phyloP scores from a whole-genome alignment of 2,329 filamentous ascomycete genomes.

The Diaporthe caulivora region DNA sequence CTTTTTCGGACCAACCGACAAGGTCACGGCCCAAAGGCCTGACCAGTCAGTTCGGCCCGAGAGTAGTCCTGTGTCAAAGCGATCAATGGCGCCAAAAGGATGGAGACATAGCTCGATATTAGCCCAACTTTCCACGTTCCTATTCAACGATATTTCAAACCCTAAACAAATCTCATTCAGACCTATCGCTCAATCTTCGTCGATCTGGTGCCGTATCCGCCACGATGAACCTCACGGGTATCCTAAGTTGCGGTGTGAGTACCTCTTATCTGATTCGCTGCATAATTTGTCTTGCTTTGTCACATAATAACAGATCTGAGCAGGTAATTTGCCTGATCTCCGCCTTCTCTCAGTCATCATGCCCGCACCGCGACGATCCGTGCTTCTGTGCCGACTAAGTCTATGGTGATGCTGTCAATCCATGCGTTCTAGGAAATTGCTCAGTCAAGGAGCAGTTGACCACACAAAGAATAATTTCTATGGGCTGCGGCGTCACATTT shows the following conservation, averaged over 20 bases:
- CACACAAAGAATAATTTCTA: slow-evolving; percentile 1
- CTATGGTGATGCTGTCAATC: neutral
- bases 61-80: slow-evolving; percentile 13
- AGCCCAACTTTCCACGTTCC: neutral
- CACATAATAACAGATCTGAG: slow-evolving; percentile 7
- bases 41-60: slow-evolving; percentile 4
- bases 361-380: slow-evolving; percentile 1
- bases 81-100: neutral
- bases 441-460: slow-evolving; percentile 7
- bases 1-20: neutral
- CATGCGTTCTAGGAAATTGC: slow-evolving; percentile 18
- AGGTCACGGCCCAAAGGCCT: neutral
- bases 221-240: slow-evolving; percentile 13
- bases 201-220: slow-evolving; percentile 2
- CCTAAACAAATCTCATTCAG: neutral
- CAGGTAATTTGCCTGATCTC: slow-evolving; percentile 12
- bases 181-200: neutral
- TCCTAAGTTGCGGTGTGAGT: slow-evolving; percentile 28
- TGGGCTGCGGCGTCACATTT: slow-evolving; percentile 14
- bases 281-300: neutral
- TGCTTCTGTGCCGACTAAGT: slow-evolving; percentile 32
- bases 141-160: neutral
- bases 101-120: neutral
- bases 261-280: neutral
- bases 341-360: slow-evolving; percentile 19